Evolutionary conservation across 495 filamentous ascomycete species (phyloP), one percentile per base, ranked within the genome.

Genomic region (Tetracladium setigerum): DNA sequence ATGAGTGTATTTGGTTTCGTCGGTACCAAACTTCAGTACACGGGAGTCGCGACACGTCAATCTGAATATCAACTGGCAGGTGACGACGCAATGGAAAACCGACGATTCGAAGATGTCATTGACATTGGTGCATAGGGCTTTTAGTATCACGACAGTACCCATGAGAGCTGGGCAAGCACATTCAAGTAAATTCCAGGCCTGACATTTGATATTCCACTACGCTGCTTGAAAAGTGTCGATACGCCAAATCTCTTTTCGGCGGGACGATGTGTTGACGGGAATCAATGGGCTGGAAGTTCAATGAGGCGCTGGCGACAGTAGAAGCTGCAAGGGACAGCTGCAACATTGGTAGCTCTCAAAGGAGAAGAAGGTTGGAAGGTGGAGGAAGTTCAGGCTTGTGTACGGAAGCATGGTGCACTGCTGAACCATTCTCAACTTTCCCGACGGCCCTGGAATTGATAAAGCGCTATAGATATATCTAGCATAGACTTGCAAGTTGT

Each of bases 101-200:
- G 31, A 34, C 31, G 31, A 8, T 34, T 34, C n/a, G 31, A 34
- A 8, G 31, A 34, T 34, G 31, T 34, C 31, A 34, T 34, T 34
- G 31, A 8, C 8, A 8, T 34, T 9, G 31, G 31, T 8, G 31
- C 31, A n/a, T 34, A n/a, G 31, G 31, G 31, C 8, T 34, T 34
- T 34, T 8, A 34, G 31, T 34, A 9, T n/a, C 31, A 34, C 31
- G 31, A 34, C 31, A 8, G n/a, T 9, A 34, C 31, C 9, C 31
- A 34, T n/a, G 31, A 34, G 31, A 34, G 31, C n/a, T 34, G 31
- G 31, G 31, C 31, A 34, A 66, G 63, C 10, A 79, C 76, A 0
- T 82, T 81, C 45, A 77, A 80, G 46, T 61, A 80, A 14, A 76
- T 79, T 35, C 76, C 76, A 0, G 74, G 81, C 46, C 54, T 82